Base-by-base conservation (phyloP, 148 eudicot genomes). In the Spergularia marina region DNA sequence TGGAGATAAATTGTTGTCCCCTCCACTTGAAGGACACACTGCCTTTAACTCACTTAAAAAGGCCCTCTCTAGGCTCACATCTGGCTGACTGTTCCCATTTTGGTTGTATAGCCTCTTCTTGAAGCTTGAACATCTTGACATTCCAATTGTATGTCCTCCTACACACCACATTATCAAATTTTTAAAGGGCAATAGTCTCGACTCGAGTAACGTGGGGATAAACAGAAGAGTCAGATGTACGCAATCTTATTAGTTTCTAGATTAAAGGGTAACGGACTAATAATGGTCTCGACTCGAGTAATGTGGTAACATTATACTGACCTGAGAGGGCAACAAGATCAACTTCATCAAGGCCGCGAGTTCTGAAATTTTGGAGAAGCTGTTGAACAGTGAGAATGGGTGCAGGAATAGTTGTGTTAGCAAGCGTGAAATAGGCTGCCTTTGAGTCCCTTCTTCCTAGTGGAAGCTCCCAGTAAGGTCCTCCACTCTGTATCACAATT, bases 301-400 rank as follows among this genome's bases (percentile, higher is more conserved):
- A 30, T 30, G 36, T 30, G 36, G 36, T 30, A 30, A 1, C 4
- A 30, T 18, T 18, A 4, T 20, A 59, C 74, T 77, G 44, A 90
- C 98, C 98, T 44, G 98, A 94, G 52, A 94, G 97, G 34, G 98
- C 90, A 25, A 91, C 97, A 34, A 94, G 97, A 81, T 94, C 96
- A 52, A 66, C 72, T 80, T 84, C 86, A 55, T 88, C 76, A 51
- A 94, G 96, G 78, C 98, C 97, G 78, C 87, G 96, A 72, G 82
- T 84, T 21, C 78, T 72, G 81, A 94, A 94, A 66, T 70, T 65
- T 7, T 82, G 72, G 13, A 89, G 17, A 41, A 94, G 91, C 58
- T 68, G 82, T 79, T 84, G 83, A 61, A 92, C 72, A 62, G 88
- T 90, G 53, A 88, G 88, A 65, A 81, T 85, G 2, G 97, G 98